These are phyloP conservation scores for Colletotrichum horii DNA, from an alignment of 2,329 filamentous ascomycete genomes.

Conservation along the genomic window DNA sequence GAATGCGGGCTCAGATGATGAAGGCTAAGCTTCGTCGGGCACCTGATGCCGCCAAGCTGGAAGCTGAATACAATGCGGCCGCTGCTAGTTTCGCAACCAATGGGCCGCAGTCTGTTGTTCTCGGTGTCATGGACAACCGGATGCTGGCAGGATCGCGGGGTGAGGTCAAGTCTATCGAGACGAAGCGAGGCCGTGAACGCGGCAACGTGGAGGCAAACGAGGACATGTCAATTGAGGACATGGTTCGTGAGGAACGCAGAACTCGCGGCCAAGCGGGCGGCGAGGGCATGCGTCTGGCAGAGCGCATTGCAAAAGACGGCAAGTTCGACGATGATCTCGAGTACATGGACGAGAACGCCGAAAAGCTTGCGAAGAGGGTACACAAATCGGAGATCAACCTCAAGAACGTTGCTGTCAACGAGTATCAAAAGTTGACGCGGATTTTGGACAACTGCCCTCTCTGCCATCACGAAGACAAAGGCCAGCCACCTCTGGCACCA, in stretches of 20 bases:
- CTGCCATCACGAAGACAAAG: constrained; percentile 86
- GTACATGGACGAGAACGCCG: constrained; percentile 96
- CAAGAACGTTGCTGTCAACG: constrained; percentile 83
- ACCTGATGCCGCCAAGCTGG: constrained; percentile 76
- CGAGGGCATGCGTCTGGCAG: constrained; percentile 82
- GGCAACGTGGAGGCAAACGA: constrained; percentile 89
- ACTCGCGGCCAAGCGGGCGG: constrained; percentile 79
- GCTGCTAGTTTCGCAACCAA: constrained; percentile 63
- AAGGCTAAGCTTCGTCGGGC: constrained; percentile 87
- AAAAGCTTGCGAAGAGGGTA: constrained; percentile 84
- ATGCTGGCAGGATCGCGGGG: constrained; percentile 76
- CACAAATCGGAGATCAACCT: constrained; percentile 89
- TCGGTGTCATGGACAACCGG: constrained; percentile 88
- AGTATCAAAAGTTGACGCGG: constrained; percentile 88
- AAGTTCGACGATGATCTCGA: constrained; percentile 94
- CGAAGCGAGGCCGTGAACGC: constrained; percentile 81
- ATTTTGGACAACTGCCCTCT: constrained; percentile 88
- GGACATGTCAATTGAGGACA: constrained; percentile 95
- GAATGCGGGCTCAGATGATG: constrained; percentile 92
- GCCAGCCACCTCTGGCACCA: constrained; percentile 79
- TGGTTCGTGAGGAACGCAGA: constrained; percentile 92
- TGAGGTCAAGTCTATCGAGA: constrained; percentile 81
- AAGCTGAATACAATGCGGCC: constrained; percentile 83
- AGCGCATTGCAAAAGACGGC: constrained; percentile 90
- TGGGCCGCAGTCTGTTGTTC: constrained; percentile 74